These are phyloP conservation scores for Clausena lansium DNA, from an alignment of 345 rosid genomes.

Conservation along the genomic window DNA sequence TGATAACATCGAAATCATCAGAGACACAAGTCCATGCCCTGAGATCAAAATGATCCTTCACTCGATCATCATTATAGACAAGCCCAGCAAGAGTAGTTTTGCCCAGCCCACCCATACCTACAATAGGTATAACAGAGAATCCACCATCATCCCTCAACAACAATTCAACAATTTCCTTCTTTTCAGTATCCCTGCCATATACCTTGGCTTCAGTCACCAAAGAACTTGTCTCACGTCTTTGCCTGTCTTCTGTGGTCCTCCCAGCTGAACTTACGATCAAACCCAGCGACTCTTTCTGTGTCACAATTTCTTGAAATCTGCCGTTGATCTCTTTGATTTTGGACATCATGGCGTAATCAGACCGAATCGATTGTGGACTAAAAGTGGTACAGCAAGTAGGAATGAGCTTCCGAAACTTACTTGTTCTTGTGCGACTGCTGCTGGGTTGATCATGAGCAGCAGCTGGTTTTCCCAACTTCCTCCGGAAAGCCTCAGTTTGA, in stretches of 20 bases:
- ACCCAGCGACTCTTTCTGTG: neutral
- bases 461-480: neutral
- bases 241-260: neutral
- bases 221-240: constrained; percentile 1
- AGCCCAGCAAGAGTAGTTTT: constrained; percentile 26
- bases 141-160: neutral
- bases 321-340: neutral
- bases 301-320: constrained; percentile 5
- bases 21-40: constrained; percentile 18
- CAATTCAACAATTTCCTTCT: neutral
- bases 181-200: constrained; percentile 7
- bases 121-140: constrained; percentile 15
- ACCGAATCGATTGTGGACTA: neutral
- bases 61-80: constrained; percentile 7
- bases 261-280: neutral
- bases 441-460: neutral
- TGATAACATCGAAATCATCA: neutral
- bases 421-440: neutral
- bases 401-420: neutral
- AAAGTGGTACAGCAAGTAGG: neutral
- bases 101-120: constrained; percentile 25
- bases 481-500: too few relatives aligned
- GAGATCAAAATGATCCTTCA: constrained; percentile 4
- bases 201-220: constrained; percentile 15
- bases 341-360: neutral